These are phyloP conservation scores for Phytophthora uliginosa DNA, from an alignment of 352 stramenopile genomes.

Conservation along the genomic window DNA sequence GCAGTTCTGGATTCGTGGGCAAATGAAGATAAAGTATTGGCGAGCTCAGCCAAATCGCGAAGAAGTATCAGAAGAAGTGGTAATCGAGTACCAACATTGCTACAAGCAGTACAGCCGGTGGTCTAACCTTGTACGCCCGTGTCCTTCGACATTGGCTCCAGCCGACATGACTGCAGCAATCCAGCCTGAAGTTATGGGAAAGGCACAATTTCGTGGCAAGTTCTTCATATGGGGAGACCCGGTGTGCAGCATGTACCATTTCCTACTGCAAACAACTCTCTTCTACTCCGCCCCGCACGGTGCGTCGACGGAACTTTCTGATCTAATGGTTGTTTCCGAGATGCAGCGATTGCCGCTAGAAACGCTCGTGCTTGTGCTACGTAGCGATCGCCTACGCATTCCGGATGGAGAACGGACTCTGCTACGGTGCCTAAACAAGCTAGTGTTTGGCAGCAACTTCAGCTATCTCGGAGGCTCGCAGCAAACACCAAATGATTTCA, in stretches of 20 bases:
- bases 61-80: slow-evolving; percentile 34
- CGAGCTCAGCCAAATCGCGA: slow-evolving; percentile 15
- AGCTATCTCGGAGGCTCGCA: slow-evolving; percentile 16
- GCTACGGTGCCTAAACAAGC: slow-evolving; percentile 46
- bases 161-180: slow-evolving; percentile 11
- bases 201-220: slow-evolving; percentile 36
- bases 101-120: slow-evolving; percentile 40
- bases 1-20: slow-evolving; percentile 46
- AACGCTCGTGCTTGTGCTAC: slow-evolving; percentile 65
- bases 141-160: slow-evolving; percentile 26
- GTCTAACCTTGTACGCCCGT: slow-evolving; percentile 33
- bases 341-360: slow-evolving; percentile 67
- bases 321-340: slow-evolving; percentile 43
- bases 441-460: slow-evolving; percentile 51
- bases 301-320: slow-evolving; percentile 33
- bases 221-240: slow-evolving; percentile 68
- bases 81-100: slow-evolving; percentile 49
- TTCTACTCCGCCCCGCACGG: slow-evolving; percentile 61
- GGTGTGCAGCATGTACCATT: slow-evolving; percentile 79
- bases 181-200: slow-evolving; percentile 26
- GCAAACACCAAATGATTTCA: slow-evolving; percentile 28
- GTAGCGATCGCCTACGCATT: slow-evolving; percentile 70
- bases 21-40: slow-evolving; percentile 52
- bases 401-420: slow-evolving; percentile 66
- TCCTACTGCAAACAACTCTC: slow-evolving; percentile 64